A percentile compares a stretch with the other conserved stretches of the same genome.
phyloP scores from a whole-genome alignment of 1,284 basidiomycete species.

The Trametes sp. region DNA sequence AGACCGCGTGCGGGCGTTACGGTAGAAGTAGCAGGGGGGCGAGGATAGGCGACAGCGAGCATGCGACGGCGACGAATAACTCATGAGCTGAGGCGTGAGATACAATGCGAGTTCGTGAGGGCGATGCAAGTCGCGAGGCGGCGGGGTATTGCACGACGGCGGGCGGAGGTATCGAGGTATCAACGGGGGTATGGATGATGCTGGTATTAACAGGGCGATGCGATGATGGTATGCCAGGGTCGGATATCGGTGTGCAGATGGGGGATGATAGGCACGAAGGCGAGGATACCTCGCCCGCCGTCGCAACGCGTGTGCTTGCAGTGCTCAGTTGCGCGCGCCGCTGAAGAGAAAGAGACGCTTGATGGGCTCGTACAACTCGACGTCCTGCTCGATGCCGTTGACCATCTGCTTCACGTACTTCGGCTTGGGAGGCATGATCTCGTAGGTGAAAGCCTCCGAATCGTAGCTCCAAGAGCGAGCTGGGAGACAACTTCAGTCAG shows the following conservation, averaged over 20 bases:
- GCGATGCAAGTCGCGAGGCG: slow-evolving; percentile 15
- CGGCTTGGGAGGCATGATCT: slow-evolving; percentile 62
- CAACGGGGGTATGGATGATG: slow-evolving; percentile 30
- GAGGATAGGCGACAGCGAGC: slow-evolving; percentile 25
- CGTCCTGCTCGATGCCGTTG: slow-evolving; percentile 59
- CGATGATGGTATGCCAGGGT: slow-evolving; percentile 10
- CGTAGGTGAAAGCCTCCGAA: slow-evolving; percentile 70
- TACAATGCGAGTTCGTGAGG: slow-evolving; percentile 14
- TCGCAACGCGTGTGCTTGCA: slow-evolving; percentile 7
- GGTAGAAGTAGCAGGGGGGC: slow-evolving; percentile 20
- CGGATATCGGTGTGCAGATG: slow-evolving; percentile 12
- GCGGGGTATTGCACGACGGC: slow-evolving; percentile 29
- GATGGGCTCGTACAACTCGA: slow-evolving; percentile 53
- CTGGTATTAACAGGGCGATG: slow-evolving; percentile 13
- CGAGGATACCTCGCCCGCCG: slow-evolving; percentile 29
- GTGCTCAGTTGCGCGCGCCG: slow-evolving; percentile 37
- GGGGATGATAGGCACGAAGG: slow-evolving; percentile 11
- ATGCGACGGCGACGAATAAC: slow-evolving; percentile 28
- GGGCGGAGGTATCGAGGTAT: slow-evolving; percentile 33
- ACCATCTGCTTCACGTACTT: slow-evolving; percentile 59
- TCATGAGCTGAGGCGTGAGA: slow-evolving; percentile 13
- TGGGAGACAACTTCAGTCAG: slow-evolving; percentile 35
- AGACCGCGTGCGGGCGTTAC: slow-evolving; percentile 18
- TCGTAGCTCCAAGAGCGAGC: slow-evolving; percentile 73
- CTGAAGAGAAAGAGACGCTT: slow-evolving; percentile 61